A percentile compares a stretch with the other conserved stretches of the same genome.
Conservation (phyloP, 2,329 filamentous ascomycete genomes). For the Colletotrichum navitas region DNA sequence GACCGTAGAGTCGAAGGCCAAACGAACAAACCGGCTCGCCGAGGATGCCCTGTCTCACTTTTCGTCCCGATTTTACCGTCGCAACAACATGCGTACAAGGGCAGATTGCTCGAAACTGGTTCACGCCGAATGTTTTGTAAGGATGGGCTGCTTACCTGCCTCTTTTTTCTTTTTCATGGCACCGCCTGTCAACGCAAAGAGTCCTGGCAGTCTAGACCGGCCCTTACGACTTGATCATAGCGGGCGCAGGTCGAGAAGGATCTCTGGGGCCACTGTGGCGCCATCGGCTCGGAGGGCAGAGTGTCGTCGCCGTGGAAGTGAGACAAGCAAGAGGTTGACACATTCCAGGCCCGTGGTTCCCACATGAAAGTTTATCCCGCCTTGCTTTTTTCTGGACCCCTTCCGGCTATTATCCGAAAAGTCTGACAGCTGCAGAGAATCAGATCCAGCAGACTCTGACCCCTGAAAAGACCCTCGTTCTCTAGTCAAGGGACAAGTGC, state of each 20-base stretch:
- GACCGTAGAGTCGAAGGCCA: not conserved
- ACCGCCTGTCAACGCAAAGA: not conserved
- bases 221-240: conserved; percentile 1
- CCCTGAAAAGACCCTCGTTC: not conserved
- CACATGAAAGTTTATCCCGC: conserved; percentile 31
- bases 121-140: conserved; percentile 12
- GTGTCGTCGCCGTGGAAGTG: conserved; percentile 36
- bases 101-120: not conserved
- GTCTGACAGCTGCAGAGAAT: conserved; percentile 17
- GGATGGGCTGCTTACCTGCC: not conserved
- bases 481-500: not conserved
- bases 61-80: not conserved
- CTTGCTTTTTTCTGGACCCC: conserved; percentile 25
- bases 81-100: not conserved
- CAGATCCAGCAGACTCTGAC: not conserved
- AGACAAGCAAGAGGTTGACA: conserved; percentile 32
- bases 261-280: conserved; percentile 19
- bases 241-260: conserved; percentile 23
- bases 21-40: not conserved
- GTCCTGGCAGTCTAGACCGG: conserved; percentile 17
- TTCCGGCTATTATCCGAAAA: conserved; percentile 20
- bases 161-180: conserved; percentile 12
- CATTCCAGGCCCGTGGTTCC: conserved; percentile 30
- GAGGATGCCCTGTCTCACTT: conserved; percentile 10
- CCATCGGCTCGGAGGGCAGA: conserved; percentile 21